These are phyloP conservation scores for Akebia trifoliata DNA, from an alignment of 164 flowering plant genomes.

Conservation along the genomic window DNA sequence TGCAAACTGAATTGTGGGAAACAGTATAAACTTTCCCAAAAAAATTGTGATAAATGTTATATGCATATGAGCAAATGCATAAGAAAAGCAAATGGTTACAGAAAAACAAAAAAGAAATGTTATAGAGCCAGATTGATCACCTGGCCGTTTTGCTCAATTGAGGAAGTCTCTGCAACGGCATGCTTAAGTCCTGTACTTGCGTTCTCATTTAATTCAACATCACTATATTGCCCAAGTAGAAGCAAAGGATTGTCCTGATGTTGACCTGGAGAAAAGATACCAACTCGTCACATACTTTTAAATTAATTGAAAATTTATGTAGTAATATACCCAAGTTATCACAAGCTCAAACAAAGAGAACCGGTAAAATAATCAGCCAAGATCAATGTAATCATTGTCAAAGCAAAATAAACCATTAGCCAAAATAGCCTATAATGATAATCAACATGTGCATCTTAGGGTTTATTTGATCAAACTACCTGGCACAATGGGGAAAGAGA, in stretches of 20 bases:
- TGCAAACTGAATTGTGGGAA: too few species aligned
- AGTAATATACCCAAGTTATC: conserved; percentile 1
- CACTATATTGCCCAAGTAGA: conserved; percentile 93
- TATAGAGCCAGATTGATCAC: conserved; percentile 23
- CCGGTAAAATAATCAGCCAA: not conserved
- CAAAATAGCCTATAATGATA: conserved; percentile 5
- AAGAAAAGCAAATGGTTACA: not conserved
- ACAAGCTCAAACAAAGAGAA: not conserved
- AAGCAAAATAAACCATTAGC: not conserved
- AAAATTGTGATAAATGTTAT: too few species aligned
- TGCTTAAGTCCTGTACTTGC: conserved; percentile 20
- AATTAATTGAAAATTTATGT: conserved; percentile 4
- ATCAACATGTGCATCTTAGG: not conserved
- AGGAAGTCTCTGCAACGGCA: conserved; percentile 21
- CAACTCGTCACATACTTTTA: conserved; percentile 25
- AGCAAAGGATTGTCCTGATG: conserved; percentile 55
- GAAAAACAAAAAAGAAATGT: not conserved
- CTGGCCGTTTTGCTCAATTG: conserved; percentile 30
- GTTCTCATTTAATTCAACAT: conserved; percentile 66
- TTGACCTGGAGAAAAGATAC: conserved; percentile 49
- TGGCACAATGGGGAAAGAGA: not conserved
- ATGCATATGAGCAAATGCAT: not conserved
- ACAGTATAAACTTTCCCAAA: too few species aligned
- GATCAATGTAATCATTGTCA: conserved; percentile 1
- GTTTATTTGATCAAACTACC: not conserved